These are phyloP conservation scores for Phytophthora pini DNA, from an alignment of 352 stramenopile genomes.

Conservation along the genomic window DNA sequence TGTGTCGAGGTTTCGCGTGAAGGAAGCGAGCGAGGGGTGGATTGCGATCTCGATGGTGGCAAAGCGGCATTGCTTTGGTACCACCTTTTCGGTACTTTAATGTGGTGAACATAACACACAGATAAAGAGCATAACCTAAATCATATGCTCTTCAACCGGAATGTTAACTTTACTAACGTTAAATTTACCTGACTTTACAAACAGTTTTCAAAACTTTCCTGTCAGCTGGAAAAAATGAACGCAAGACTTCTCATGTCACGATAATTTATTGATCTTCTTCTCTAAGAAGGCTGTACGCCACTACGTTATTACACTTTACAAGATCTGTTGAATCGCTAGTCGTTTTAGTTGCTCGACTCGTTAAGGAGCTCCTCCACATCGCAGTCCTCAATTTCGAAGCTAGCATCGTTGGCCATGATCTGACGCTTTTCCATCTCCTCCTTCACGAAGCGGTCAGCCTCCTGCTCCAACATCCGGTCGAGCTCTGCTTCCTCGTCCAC, in stretches of 20 bases:
- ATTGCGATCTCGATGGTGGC: constrained; percentile 44
- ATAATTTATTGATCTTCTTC: too few species aligned
- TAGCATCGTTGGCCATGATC: constrained; percentile 22
- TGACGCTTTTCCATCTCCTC: constrained; percentile 54
- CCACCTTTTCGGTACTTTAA: constrained; percentile 7
- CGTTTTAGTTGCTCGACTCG: constrained; percentile 33
- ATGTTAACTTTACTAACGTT: too few species aligned
- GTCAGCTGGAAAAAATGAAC: background rate
- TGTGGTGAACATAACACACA: constrained; percentile 1
- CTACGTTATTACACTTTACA: constrained; percentile 30
- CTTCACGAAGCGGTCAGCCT: constrained; percentile 62
- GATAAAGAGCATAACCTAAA: background rate
- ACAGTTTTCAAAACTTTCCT: too few species aligned
- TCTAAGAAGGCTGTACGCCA: constrained; percentile 29
- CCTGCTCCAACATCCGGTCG: constrained; percentile 68
- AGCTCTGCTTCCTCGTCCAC: constrained; percentile 45
- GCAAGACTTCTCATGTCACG: too few species aligned
- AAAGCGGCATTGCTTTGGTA: constrained; percentile 5
- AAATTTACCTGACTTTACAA: too few species aligned
- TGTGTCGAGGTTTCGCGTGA: constrained; percentile 6
- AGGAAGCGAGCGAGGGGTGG: constrained; percentile 25
- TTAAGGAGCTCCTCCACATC: constrained; percentile 72
- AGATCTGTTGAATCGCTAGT: constrained; percentile 7
- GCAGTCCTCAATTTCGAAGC: constrained; percentile 59
- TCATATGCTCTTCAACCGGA: too few species aligned